Base-by-base conservation (phyloP, 164 flowering plant genomes). In the Magnolia kwangsiensis region DNA sequence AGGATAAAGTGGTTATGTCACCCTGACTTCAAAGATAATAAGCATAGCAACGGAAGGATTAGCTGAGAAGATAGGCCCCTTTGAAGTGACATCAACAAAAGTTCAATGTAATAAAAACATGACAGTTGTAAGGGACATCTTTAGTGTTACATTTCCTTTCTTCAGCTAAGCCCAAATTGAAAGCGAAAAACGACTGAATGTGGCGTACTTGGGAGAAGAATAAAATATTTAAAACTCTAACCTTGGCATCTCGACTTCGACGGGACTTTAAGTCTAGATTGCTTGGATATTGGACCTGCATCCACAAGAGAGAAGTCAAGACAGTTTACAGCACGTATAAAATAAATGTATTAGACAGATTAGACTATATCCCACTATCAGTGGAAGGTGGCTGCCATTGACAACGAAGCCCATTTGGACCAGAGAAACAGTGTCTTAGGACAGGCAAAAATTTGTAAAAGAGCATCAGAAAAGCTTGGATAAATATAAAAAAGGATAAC, bases 381-480 rank as follows among this genome's bases (percentile, higher is more conserved):
- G 70, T 82, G 66, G 49, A 78, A 66, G 99, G 98, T 51, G 94
- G 91, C 72, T 89, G 91, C 96, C 96, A 94, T 74, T 89, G 91
- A 51, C 89, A 95, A 78, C 74, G 80, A 79, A 96, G 94, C 71
- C 99, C 99, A 86, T 82, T 92, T 45, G 95, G 95, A 68, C 99
- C 99, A 66, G 94, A 79, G 74, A 96, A 87, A 80, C 98, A 92
- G 86, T 96, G 99, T 74, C 83, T 90, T 4, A 86, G 88, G 58
- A 86, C 78, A 76, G 72, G 86, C 27, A 90, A 51, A 70, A 92
- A 80, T 67, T 98, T 90, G 78, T 68, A 82, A 76, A 68, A 68
- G 9, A 23, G n/a, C 45, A 37, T 37, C 45, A 37, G 45, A 37
- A 37, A 37, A 37, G 45, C 45, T 3, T 37, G 5, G 45, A 37